Base-by-base conservation (phyloP, 2,329 filamentous ascomycete species). In the Cladorrhinum sp. region DNA sequence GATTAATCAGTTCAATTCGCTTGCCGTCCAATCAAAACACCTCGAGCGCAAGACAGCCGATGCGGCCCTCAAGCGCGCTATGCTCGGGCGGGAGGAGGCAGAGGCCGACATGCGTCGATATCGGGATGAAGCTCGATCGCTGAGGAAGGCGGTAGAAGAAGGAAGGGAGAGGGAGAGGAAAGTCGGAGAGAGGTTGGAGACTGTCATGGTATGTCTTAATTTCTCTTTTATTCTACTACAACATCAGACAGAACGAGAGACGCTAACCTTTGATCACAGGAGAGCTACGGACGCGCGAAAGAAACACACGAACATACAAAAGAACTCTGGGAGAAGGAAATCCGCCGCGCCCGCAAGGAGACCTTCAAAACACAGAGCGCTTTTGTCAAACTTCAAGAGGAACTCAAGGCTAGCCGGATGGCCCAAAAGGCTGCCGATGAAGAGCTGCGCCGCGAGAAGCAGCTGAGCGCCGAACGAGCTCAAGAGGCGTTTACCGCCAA, bases 311-410 rank as follows among this genome's bases (percentile, higher is more conserved):
- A 83, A 42, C 85, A 88, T 70, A 86, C 85, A 9, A 84, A 88
- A 72, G 76, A 84, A 20, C 74, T 89, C 9, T 91, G 88, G 83
- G 88, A 91, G 68, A 91, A 91, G 71, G 88, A 91, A 72, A 86
- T 90, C 49, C 82, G 88, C 58, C 81, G 85, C 59, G 82, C 84
- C 9, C 80, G 87, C 55, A 91, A 91, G 68, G 89, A 91, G 67
- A 86, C 86, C 2, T 91, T 90, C 80, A 91, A 90, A 70, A 82
- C 84, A n/a, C 87, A 90, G 67, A 90, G 87, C 2, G 74, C 78
- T 10, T 81, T 87, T 30, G 83, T 91, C 67, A 90, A 90, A 71
- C 72, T 88, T n/a, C 87, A 91, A 71, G 88, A 91, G 67, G 88
- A 91, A 68, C 80, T 90, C 65, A 91, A 91, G 71, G 76, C 83